Conservation (phyloP, 805 yeast species). For the Myxozyma sirexii region DNA sequence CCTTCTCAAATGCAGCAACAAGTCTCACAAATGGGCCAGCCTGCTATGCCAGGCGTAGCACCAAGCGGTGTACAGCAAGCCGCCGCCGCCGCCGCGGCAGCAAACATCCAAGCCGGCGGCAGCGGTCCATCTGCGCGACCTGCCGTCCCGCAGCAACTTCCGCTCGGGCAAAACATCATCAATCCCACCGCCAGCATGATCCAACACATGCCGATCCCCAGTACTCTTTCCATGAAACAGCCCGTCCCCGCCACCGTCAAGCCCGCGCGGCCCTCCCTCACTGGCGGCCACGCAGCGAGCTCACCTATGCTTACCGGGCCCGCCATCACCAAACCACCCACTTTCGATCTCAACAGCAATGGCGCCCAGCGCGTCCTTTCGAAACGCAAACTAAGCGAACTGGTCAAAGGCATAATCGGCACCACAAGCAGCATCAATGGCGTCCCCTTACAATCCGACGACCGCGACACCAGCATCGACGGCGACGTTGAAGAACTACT, state of each 20-base stretch:
- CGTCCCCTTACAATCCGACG: slow-evolving; percentile 55
- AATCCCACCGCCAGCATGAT: slow-evolving; percentile 39
- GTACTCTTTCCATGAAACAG: slow-evolving; percentile 63
- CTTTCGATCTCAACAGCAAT: slow-evolving; percentile 67
- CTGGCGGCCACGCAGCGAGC: slow-evolving; percentile 79
- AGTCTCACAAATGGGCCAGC: background rate
- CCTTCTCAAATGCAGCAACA: slow-evolving; percentile 2
- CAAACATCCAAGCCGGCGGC: slow-evolving; percentile 23
- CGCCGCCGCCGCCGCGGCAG: slow-evolving; percentile 8
- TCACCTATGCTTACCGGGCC: slow-evolving; percentile 76
- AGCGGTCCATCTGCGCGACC: slow-evolving; percentile 40
- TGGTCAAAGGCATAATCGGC: slow-evolving; percentile 69
- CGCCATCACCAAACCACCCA: slow-evolving; percentile 71
- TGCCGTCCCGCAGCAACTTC: slow-evolving; percentile 43
- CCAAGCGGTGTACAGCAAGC: slow-evolving; percentile 7
- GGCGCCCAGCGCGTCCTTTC: slow-evolving; percentile 64
- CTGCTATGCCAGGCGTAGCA: slow-evolving; percentile 15
- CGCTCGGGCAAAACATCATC: slow-evolving; percentile 44
- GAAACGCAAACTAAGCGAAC: slow-evolving; percentile 84
- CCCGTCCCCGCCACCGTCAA: slow-evolving; percentile 67
- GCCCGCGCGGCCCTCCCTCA: slow-evolving; percentile 75
- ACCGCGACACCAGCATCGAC: slow-evolving; percentile 84
- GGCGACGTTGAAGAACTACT: slow-evolving; percentile 94
- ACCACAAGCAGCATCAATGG: slow-evolving; percentile 48
- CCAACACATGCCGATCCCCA: slow-evolving; percentile 55